A percentile compares a stretch with the other conserved stretches of the same genome.
Conservation (phyloP, 345 rosid genomes). For the Acer saccharum region DNA sequence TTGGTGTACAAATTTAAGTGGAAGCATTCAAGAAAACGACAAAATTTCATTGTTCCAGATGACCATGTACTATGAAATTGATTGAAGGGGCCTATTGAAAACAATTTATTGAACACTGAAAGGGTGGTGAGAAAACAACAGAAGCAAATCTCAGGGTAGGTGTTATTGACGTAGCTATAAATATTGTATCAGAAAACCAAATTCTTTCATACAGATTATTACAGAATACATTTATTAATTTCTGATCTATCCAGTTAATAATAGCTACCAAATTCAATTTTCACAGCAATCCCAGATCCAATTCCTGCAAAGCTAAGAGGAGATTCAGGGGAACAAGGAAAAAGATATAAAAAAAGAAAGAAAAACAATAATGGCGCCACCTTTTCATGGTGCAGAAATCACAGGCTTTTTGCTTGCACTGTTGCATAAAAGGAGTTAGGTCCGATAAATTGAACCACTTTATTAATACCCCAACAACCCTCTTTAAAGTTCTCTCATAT, state of each 20-base stretch:
- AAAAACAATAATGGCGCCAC: slow-evolving; percentile 14
- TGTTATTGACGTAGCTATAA: not conserved
- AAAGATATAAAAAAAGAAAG: not conserved
- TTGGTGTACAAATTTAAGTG: not conserved
- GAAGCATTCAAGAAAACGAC: not conserved
- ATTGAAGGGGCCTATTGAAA: not conserved
- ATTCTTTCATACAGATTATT: not conserved
- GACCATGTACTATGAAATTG: not conserved
- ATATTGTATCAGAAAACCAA: not conserved
- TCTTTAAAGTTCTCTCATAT: slow-evolving; percentile 6
- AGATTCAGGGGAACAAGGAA: not conserved
- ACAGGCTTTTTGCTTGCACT: slow-evolving; percentile 23
- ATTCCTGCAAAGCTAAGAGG: no score
- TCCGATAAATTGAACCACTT: not conserved
- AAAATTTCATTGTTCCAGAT: not conserved
- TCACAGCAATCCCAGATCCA: not conserved
- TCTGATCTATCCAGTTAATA: not conserved
- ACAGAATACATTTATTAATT: slow-evolving; percentile 13
- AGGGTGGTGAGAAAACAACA: not conserved
- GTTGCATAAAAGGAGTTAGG: slow-evolving; percentile 3
- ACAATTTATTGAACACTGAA: not conserved
- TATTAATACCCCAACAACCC: slow-evolving; percentile 25
- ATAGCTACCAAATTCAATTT: not conserved
- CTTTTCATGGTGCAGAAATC: slow-evolving; percentile 21
- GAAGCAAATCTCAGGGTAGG: not conserved